These are phyloP conservation scores for Ambrosiella cleistominuta DNA, from an alignment of 2,329 filamentous ascomycete species.

Conservation along the genomic window DNA sequence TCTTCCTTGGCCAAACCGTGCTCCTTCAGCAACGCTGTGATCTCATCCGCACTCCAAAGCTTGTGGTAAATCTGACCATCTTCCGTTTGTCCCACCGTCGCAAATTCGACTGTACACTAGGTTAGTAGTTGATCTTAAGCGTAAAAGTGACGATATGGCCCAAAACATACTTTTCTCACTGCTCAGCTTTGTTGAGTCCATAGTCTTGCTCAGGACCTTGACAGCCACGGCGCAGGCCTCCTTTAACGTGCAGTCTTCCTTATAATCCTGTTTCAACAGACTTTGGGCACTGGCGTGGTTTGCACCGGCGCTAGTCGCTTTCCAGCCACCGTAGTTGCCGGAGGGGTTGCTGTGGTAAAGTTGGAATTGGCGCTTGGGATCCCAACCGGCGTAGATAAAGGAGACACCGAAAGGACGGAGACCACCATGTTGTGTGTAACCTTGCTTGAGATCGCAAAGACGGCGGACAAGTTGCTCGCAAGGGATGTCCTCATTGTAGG, in stretches of 20 bases:
- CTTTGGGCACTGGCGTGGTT: constrained; percentile 97
- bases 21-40: constrained; percentile 82
- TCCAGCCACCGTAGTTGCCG: constrained; percentile 98
- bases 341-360: constrained; percentile 98
- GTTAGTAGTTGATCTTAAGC: not conserved
- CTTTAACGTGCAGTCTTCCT: constrained; percentile 90
- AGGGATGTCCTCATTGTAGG: constrained; percentile 98
- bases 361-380: constrained; percentile 91
- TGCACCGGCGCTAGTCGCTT: constrained; percentile 90
- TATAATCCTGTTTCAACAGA: constrained; percentile 97
- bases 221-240: constrained; percentile 95
- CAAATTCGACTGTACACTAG: constrained; percentile 64
- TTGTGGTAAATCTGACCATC: constrained; percentile 96
- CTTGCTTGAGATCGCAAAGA: constrained; percentile 95
- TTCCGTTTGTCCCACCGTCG: constrained; percentile 88
- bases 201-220: constrained; percentile 98
- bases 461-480: constrained; percentile 96
- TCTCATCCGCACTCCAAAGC: constrained; percentile 92
- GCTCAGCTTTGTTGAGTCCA: constrained; percentile 97
- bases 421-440: constrained; percentile 97
- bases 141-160: constrained; percentile 14
- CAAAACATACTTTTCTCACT: constrained; percentile 82
- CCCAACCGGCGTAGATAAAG: constrained; percentile 98
- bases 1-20: constrained; percentile 86
- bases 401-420: constrained; percentile 95